Evolutionary conservation across 2,329 filamentous ascomycete species (phyloP), one percentile per base, ranked within the genome.

Genomic region (Ceratocystis albifundus): DNA sequence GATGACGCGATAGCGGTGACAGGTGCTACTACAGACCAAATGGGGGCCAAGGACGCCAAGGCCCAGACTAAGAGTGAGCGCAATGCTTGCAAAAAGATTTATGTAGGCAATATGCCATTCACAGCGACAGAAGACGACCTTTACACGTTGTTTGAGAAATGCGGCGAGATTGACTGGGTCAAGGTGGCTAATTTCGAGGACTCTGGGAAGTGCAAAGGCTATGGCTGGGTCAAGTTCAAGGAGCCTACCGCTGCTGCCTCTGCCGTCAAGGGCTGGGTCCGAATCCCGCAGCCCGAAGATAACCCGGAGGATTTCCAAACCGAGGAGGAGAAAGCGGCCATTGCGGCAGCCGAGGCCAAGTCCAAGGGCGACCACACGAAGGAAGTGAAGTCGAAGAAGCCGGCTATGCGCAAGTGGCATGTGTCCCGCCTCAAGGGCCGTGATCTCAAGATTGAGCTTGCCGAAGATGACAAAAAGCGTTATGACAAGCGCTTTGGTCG

Each of bases 171-270:
- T 69, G 84, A 87, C 65, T 89, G 89, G 78, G 83, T 90, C 70
- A 93, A 96, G 77, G 80, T 97, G 70, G 94, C 94, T 2, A 96
- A 92, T 0, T 99, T 99, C 73, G 90, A 97, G 75, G 95, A 99
- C 75, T 88, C 88, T 22, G 94, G 94, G 55, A 99, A 97, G 78
- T 99, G 94, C 80, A 97, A 97, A 78, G 95, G 94, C 20, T 99
- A 88, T 77, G 94, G 88, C 4, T 99, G 94, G 92, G 85, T 99
- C 69, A 89, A 89, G 69, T 99, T 97, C 76, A 86, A 87, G 73
- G 86, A 91, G 63, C 73, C 92, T 10, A 85, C 89, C 66, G 83
- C 88, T 0, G 90, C 90, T 0, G 84, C 86, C 10, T 77, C 76
- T 74, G 77, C 77, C 0, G 90, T 96, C 70, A 87, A 86, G 73